Percentiles rank a stretch among this genome's conserved stretches.
Evolutionary conservation across 805 yeast genomes (phyloP).

Genomic region (Starmerella lactis-condensi): DNA sequence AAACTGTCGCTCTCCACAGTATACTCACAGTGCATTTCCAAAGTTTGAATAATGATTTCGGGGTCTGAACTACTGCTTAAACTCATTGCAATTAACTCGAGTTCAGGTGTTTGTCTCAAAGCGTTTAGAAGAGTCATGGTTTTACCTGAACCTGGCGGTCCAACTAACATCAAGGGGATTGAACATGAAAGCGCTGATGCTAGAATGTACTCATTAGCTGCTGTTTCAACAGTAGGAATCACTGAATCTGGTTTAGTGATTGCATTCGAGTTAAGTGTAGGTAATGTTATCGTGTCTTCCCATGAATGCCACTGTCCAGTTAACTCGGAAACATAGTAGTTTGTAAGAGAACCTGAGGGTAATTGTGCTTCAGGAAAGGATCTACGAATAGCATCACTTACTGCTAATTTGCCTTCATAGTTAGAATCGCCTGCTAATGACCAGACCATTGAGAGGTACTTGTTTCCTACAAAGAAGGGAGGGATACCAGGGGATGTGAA

Average conservation of each 20-base stretch:
- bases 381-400: slow-evolving; percentile 4
- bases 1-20: slow-evolving; percentile 33
- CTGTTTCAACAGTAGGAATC: slow-evolving; percentile 65
- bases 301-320: slow-evolving; percentile 32
- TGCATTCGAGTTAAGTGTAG: slow-evolving; percentile 28
- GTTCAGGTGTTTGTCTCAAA: slow-evolving; percentile 34
- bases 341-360: slow-evolving; percentile 20
- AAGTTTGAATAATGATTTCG: slow-evolving; percentile 35
- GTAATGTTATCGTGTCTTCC: slow-evolving; percentile 18
- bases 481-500: background rate
- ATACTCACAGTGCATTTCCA: slow-evolving; percentile 59
- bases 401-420: slow-evolving; percentile 3
- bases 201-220: slow-evolving; percentile 44
- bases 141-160: slow-evolving; percentile 96
- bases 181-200: slow-evolving; percentile 38
- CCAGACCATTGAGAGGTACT: slow-evolving; percentile 34
- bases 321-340: slow-evolving; percentile 29
- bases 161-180: slow-evolving; percentile 55
- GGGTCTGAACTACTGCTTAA: slow-evolving; percentile 71
- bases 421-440: slow-evolving; percentile 41
- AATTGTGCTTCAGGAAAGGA: background rate
- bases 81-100: slow-evolving; percentile 50
- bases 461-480: slow-evolving; percentile 22
- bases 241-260: slow-evolving; percentile 44
- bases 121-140: slow-evolving; percentile 74